Evolutionary conservation across 2,329 filamentous ascomycete species (phyloP), one percentile per base, ranked within the genome.

Genomic region (Simplicillium sp.): DNA sequence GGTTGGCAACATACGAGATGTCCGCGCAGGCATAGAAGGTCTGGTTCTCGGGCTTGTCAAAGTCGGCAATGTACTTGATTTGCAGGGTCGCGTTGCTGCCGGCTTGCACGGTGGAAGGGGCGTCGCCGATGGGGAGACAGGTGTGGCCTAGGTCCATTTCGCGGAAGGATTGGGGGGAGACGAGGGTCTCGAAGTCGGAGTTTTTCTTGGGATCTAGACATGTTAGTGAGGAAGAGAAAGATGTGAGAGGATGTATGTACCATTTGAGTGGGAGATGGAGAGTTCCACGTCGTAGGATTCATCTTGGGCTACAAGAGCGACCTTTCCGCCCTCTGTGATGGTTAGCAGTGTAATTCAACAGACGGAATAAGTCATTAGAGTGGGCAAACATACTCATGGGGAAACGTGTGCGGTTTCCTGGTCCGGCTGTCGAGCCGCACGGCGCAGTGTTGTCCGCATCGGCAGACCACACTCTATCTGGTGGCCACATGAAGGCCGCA

Each of bases 401-500:
- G 46, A 79, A 80, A 4, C 66, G 52, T 1, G 74, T 79, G 41
- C 77, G 61, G 45, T 74, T 74, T 1, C 56, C 57, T 3, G 66
- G 59, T 1, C 62, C 59, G 13, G 64, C 60, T 11, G 60, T 56
- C 11, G 73, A 76, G 39, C 77, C 76, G 50, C 77, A 81, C 0
- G 77, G 77, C 7, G 67, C 62, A 5, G 54, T 71, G 49, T 79
- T 79, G 50, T 80, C 76, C 31, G 66, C 57, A 11, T 64, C 62
- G 25, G 67, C 70, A 38, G 62, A 62, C 75, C 75, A 82, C 33
- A 62, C 59, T 39, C 76, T 64, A 54, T 80, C 75, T 12, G 63
- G 52, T 4, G 76, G 77, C 75, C 76, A 81, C 56, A 80, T 61
- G 52, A 81, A 77, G 9, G 71, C 73, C 15, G 74, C 73, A 7